phyloP scores from a whole-genome alignment of 345 rosid genomes.

The Mercurialis annua region DNA sequence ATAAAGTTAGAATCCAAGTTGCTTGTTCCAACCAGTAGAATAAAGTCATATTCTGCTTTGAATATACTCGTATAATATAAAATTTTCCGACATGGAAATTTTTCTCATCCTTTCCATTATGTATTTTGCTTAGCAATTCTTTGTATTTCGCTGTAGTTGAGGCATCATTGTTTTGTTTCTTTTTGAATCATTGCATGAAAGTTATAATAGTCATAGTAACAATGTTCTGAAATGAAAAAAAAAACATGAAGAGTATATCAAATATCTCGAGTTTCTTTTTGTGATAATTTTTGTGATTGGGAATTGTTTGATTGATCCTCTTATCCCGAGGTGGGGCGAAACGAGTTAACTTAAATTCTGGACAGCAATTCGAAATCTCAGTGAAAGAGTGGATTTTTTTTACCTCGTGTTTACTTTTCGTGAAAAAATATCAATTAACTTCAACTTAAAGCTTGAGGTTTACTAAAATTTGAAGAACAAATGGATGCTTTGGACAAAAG shows the following conservation, averaged over 20 bases:
- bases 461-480: background rate
- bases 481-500: too few species aligned
- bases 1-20: conserved; percentile 10
- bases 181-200: conserved; percentile 5
- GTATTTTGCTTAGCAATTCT: conserved; percentile 21
- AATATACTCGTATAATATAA: conserved; percentile 4
- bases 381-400: too few species aligned
- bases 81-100: background rate
- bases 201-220: background rate
- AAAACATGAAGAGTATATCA: too few species aligned
- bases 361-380: too few species aligned
- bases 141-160: conserved; percentile 25
- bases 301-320: too few species aligned
- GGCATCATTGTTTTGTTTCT: conserved; percentile 11
- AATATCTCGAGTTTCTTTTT: too few species aligned
- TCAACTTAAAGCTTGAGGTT: too few species aligned
- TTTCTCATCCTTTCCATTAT: conserved; percentile 5
- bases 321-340: too few species aligned
- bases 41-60: conserved; percentile 14
- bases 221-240: background rate
- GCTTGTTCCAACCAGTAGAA: conserved; percentile 17
- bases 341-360: too few species aligned
- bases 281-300: too few species aligned
- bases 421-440: too few species aligned
- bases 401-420: too few species aligned